Conservation (phyloP, 2,329 filamentous ascomycete species). For the Ophiosphaerella korrae region DNA sequence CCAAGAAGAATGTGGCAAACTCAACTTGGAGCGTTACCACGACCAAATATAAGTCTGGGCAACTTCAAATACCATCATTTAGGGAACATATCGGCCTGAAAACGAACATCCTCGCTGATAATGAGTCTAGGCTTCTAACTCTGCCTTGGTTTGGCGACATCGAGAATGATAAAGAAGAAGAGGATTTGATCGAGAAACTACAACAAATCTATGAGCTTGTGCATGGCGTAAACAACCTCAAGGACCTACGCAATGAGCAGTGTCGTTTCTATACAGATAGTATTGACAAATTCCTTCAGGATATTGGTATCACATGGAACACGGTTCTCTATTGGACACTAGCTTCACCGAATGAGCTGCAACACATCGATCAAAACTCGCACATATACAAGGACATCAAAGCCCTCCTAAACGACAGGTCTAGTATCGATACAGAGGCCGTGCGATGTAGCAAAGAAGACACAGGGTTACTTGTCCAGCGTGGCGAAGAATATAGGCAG, state of each 20-base stretch:
- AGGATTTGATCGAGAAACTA: conserved; percentile 31
- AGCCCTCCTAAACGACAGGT: conserved; percentile 19
- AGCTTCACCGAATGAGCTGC: conserved; percentile 24
- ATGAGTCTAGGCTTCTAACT: conserved; percentile 48
- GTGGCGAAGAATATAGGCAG: conserved; percentile 36
- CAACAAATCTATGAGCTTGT: conserved; percentile 34
- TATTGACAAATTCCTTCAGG: conserved; percentile 41
- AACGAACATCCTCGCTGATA: conserved; percentile 49
- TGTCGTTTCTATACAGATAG: conserved; percentile 43
- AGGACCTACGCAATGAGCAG: conserved; percentile 42
- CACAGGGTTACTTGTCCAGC: conserved; percentile 25
- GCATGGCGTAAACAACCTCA: conserved; percentile 29
- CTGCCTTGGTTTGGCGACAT: conserved; percentile 37
- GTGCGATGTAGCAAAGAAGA: conserved; percentile 14
- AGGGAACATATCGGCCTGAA: conserved; percentile 50
- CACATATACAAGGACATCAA: conserved; percentile 10
- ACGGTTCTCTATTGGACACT: conserved; percentile 49
- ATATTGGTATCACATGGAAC: conserved; percentile 43
- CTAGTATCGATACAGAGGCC: conserved; percentile 29
- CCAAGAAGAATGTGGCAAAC: conserved; percentile 11
- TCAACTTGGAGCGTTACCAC: conserved; percentile 10
- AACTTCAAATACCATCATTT: conserved; percentile 42
- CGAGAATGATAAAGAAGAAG: conserved; percentile 30
- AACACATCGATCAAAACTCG: conserved; percentile 12
- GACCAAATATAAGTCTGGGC: conserved; percentile 23